A percentile compares a stretch with the other conserved stretches of the same genome.
Evolutionary conservation across 768 basidiomycete genomes (phyloP).

Genomic region (Lactarius evosmus): DNA sequence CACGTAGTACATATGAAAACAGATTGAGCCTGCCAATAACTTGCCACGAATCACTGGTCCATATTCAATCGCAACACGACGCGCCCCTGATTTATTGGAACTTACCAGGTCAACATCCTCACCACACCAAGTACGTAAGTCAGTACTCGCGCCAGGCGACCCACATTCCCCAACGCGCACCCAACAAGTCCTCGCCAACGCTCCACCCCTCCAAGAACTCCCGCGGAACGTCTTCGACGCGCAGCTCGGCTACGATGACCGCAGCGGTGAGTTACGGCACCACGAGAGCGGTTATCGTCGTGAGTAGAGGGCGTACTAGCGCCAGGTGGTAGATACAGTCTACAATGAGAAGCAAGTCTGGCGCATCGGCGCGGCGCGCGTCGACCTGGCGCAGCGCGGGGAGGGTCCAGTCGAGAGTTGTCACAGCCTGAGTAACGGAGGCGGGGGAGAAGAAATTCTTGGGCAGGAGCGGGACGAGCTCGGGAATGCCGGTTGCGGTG

Average conservation of each 20-base stretch:
- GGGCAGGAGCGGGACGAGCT: conserved; percentile 23
- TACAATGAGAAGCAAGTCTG: conserved; percentile 2
- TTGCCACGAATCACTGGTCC: no score
- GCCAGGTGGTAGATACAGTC: conserved; percentile 20
- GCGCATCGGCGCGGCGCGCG: not conserved
- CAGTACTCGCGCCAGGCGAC: conserved; percentile 3
- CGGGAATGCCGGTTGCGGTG: conserved; percentile 25
- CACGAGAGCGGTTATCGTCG: conserved; percentile 8
- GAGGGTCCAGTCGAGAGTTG: conserved; percentile 23
- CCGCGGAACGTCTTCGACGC: conserved; percentile 34
- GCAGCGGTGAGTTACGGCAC: not conserved
- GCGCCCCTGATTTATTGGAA: no score
- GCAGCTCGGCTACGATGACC: conserved; percentile 13
- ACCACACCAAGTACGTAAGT: no score
- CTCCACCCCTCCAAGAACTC: conserved; percentile 34
- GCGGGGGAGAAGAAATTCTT: conserved; percentile 20
- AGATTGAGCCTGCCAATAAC: no score
- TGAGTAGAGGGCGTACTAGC: conserved; percentile 11
- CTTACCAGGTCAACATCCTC: no score
- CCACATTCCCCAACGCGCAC: conserved; percentile 20
- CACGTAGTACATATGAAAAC: no score
- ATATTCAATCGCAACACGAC: no score
- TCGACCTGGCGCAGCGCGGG: conserved; percentile 2
- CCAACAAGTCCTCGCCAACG: conserved; percentile 11
- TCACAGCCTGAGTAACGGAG: not conserved